Evolutionary conservation across 2,329 filamentous ascomycete genomes (phyloP).

Genomic region (Sporothrix humicola): DNA sequence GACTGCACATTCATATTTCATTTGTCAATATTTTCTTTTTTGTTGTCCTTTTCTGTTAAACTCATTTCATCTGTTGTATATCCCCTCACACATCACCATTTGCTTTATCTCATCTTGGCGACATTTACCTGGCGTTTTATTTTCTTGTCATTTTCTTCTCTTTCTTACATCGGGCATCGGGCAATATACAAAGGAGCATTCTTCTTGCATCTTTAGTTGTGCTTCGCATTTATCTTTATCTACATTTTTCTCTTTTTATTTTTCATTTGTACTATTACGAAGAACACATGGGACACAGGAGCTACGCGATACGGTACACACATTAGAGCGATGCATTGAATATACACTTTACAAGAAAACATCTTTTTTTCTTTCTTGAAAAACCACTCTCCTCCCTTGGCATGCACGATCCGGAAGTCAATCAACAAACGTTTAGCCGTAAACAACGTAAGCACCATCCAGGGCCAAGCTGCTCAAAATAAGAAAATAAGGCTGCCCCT

Average conservation of each 20-base stretch:
- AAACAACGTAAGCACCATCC: not conserved
- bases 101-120: not conserved
- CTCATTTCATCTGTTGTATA: constrained; percentile 14
- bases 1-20: constrained; percentile 1
- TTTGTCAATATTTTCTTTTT: constrained; percentile 18
- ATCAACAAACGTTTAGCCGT: constrained; percentile 16
- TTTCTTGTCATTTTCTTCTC: constrained; percentile 2
- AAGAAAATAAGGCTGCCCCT: not conserved
- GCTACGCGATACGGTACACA: constrained; percentile 15
- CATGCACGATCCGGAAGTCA: not conserved
- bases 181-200: not conserved
- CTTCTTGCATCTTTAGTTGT: too few relatives aligned
- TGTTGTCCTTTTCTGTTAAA: not conserved
- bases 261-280: constrained; percentile 27
- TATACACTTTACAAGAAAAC: too few relatives aligned
- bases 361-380: too few relatives aligned
- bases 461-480: not conserved
- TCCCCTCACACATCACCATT: constrained; percentile 2
- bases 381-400: not conserved
- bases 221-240: not conserved
- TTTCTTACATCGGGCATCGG: not conserved
- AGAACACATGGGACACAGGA: constrained; percentile 19
- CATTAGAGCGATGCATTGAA: not conserved
- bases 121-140: constrained; percentile 15
- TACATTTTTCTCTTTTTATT: not conserved